Evolutionary conservation across 1,139 yeast genomes (phyloP).

Genomic region (Insectozyma bohioensis): DNA sequence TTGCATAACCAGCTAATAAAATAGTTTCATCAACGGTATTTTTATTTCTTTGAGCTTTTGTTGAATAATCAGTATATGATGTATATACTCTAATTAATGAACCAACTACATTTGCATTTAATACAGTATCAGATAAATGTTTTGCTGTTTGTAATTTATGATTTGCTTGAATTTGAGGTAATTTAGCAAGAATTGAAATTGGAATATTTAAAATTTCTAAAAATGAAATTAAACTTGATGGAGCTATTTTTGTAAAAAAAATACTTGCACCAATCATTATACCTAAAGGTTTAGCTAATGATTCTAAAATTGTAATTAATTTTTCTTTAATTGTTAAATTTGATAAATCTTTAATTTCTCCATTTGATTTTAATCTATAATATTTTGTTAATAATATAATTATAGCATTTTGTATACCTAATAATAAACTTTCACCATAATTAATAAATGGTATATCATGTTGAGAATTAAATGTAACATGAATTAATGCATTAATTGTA

Average conservation of each 20-base stretch:
- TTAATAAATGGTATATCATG: constrained; percentile 36
- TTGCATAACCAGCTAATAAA: constrained; percentile 35
- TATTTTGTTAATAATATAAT: constrained; percentile 39
- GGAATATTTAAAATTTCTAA: constrained; percentile 57
- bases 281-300: constrained; percentile 28
- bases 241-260: constrained; percentile 34
- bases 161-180: constrained; percentile 57
- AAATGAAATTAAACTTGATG: constrained; percentile 27
- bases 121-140: constrained; percentile 53
- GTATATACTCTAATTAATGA: constrained; percentile 59
- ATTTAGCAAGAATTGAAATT: constrained; percentile 48
- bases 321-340: constrained; percentile 18
- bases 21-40: constrained; percentile 23
- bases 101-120: constrained; percentile 56
- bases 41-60: constrained; percentile 20
- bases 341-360: constrained; percentile 17
- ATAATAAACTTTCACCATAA: constrained; percentile 43
- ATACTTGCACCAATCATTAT: constrained; percentile 28
- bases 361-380: constrained; percentile 26
- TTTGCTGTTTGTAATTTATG: constrained; percentile 50
- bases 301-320: constrained; percentile 19
- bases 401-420: constrained; percentile 42
- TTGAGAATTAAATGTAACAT: constrained; percentile 41
- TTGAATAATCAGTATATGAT: constrained; percentile 37
- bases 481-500: constrained; percentile 39